These are phyloP conservation scores for Grammothele lineata DNA, from an alignment of 768 basidiomycete species.

Conservation along the genomic window DNA sequence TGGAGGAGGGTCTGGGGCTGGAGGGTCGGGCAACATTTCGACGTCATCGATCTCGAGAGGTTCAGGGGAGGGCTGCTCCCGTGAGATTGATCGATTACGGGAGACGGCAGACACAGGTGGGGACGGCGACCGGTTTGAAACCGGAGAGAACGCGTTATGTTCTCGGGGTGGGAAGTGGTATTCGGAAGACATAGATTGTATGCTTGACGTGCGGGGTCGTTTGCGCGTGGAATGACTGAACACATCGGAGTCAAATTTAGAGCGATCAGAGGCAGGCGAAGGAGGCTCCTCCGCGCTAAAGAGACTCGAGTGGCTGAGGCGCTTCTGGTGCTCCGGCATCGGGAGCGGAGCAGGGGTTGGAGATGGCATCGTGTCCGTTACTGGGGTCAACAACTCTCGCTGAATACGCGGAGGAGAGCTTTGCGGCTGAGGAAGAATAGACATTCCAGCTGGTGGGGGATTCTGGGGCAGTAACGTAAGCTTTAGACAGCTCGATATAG, in stretches of 20 bases:
- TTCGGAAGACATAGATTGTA: constrained; percentile 7
- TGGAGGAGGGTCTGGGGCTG: too few species aligned
- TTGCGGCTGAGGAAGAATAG: too few species aligned
- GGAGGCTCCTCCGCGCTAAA: constrained; percentile 3
- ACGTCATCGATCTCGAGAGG: too few species aligned
- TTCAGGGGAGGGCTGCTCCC: too few species aligned
- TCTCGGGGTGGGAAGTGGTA: background rate
- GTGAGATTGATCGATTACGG: too few species aligned
- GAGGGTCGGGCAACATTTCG: too few species aligned
- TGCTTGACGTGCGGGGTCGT: constrained; percentile 9
- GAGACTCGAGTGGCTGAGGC: constrained; percentile 5
- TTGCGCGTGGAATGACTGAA: background rate
- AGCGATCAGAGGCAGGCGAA: background rate
- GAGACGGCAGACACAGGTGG: too few species aligned
- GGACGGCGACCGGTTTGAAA: background rate
- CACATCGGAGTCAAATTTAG: background rate
- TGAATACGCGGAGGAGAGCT: background rate
- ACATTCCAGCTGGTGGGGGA: constrained; percentile 1
- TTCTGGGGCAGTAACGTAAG: background rate
- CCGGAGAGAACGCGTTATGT: background rate
- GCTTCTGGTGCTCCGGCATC: constrained; percentile 5
- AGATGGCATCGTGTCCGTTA: constrained; percentile 12
- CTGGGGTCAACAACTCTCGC: constrained; percentile 13
- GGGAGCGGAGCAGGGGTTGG: constrained; percentile 3
- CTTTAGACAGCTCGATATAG: background rate